These are phyloP conservation scores for Pichia sorboxylosa DNA, from an alignment of 1,139 yeast species.

Conservation along the genomic window DNA sequence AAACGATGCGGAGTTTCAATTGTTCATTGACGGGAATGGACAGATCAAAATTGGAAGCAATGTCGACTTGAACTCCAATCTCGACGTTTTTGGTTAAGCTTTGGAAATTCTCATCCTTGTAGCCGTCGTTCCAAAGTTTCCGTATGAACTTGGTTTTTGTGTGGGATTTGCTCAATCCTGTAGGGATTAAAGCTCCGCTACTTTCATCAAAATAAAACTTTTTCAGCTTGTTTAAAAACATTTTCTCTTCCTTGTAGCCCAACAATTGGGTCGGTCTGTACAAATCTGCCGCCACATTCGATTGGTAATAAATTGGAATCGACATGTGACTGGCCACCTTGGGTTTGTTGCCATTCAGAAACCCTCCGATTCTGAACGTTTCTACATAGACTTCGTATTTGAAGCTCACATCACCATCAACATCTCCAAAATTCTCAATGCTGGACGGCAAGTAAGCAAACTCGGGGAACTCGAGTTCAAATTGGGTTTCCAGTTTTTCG, in stretches of 20 bases:
- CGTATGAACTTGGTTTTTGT: conserved; percentile 15
- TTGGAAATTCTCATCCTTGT: conserved; percentile 10
- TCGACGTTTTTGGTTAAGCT: conserved; percentile 9
- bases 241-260: neutral
- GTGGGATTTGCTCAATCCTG: conserved; percentile 13
- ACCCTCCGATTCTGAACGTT: conserved; percentile 5
- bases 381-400: conserved; percentile 6
- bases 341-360: conserved; percentile 1
- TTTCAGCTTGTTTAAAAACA: conserved; percentile 14
- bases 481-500: conserved; percentile 2
- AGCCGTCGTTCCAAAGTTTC: conserved; percentile 15
- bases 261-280: neutral
- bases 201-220: conserved; percentile 11
- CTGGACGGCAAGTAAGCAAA: conserved; percentile 8
- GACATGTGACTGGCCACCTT: neutral
- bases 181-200: conserved; percentile 11
- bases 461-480: conserved; percentile 7
- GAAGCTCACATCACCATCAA: conserved; percentile 5
- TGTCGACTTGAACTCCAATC: conserved; percentile 1
- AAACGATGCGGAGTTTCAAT: conserved; percentile 1
- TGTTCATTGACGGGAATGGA: conserved; percentile 6
- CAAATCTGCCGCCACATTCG: conserved; percentile 5
- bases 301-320: conserved; percentile 6
- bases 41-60: conserved; percentile 4
- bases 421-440: conserved; percentile 4